Evolutionary conservation across 352 stramenopile genomes (phyloP), one percentile per base, ranked within the genome.

Genomic region (Pythium plurisporium): DNA sequence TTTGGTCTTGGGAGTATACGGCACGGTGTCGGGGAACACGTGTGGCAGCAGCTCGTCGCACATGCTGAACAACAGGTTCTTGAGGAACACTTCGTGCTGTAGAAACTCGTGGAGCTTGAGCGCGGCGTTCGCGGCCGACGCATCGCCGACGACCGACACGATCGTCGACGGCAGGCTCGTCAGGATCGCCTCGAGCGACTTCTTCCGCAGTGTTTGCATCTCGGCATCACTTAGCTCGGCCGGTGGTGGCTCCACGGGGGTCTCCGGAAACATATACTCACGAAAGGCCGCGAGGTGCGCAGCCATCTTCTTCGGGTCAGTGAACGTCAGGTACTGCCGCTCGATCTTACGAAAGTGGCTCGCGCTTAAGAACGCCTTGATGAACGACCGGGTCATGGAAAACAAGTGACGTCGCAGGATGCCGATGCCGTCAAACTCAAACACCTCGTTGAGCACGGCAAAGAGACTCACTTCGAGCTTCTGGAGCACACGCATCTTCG

Each of bases 61-160:
- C 53, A 92, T 69, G 59, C 74, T 91, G 55, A 92, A 93, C 26
- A 89, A 49, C 49, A 95, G 52, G 53, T 92, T 95, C 71, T 92
- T 92, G 31, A 93, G 73, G 61, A 93, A 87, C n/a, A 89, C 69
- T 53, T 92, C 80, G 70, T 93, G 82, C 70, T 95, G 85, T 54
- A 93, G 46, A 43, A 95, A 92, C 64, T 92, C 83, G 60, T 93
- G 82, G 38, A 95, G 65, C 68, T 95, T 94, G 54, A 89, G 69
- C 42, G 78, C 76, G 38, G 78, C 84, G 58, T 86, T 89, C 55
- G 86, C 72, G 42, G 76, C 86, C 23, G 84, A 78, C 20, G 58
- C 79, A 19, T 94, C 82, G 49, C 85, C 85, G 34, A 94, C 86
- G 47, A 94, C 75, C 49, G 82, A 91, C 45, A 89, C 61, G 34